Conservation (phyloP, 176 grass and related monocot species). For the Oryza coarctata region DNA sequence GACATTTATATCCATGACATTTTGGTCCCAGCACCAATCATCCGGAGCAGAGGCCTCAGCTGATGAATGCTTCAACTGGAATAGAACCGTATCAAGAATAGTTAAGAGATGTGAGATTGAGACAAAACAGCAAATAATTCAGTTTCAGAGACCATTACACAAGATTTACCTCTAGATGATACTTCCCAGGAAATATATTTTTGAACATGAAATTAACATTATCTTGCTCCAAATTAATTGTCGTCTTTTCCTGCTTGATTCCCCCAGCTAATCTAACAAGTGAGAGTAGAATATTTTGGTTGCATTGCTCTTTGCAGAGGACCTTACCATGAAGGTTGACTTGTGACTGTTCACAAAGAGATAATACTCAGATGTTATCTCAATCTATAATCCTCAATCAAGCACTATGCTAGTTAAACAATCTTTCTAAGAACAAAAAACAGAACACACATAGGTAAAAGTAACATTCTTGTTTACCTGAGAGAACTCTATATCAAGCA, state of each 20-base stretch:
- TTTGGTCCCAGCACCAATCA: slow-evolving; percentile 92
- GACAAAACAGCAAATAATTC: background rate
- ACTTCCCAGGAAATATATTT: slow-evolving; percentile 98
- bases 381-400: slow-evolving; percentile 12
- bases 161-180: slow-evolving; percentile 71
- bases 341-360: slow-evolving; percentile 66
- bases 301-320: slow-evolving; percentile 82
- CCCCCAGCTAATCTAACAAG: slow-evolving; percentile 72
- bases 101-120: slow-evolving; percentile 16
- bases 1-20: slow-evolving; percentile 67
- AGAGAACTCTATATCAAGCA: slow-evolving; percentile 82
- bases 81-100: slow-evolving; percentile 5
- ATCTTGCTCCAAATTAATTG: slow-evolving; percentile 58
- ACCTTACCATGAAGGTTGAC: slow-evolving; percentile 91
- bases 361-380: slow-evolving; percentile 31
- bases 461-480: slow-evolving; percentile 56
- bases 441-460: background rate
- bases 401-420: slow-evolving; percentile 11
- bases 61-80: slow-evolving; percentile 63
- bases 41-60: slow-evolving; percentile 41
- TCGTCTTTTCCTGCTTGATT: slow-evolving; percentile 60
- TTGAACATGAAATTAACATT: slow-evolving; percentile 66
- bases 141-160: background rate
- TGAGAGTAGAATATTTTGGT: slow-evolving; percentile 59
- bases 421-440: background rate